Conservation (phyloP, 768 basidiomycete species). For the Hygrophorus russula region DNA sequence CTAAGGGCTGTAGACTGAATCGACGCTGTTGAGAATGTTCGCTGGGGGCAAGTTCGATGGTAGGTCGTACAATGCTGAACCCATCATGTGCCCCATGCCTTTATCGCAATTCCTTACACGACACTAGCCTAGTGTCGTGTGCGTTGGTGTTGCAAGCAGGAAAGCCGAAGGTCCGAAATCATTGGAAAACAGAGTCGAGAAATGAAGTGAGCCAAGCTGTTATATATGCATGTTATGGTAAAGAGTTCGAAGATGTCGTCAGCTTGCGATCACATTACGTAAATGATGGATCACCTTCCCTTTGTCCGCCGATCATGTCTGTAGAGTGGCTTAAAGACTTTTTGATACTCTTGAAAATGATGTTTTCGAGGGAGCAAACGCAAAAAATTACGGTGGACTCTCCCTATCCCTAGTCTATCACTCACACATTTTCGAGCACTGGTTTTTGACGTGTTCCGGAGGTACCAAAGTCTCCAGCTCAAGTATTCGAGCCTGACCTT, state of each 20-base stretch:
- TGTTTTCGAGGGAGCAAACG: constrained; percentile 6
- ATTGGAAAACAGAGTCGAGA: constrained; percentile 61
- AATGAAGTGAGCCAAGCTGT: constrained; percentile 38
- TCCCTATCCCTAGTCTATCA: constrained; percentile 87
- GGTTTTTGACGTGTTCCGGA: constrained; percentile 82
- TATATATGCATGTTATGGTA: not conserved
- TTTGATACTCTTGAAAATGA: constrained; percentile 58
- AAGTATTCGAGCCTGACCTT: constrained; percentile 89
- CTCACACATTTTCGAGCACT: constrained; percentile 84
- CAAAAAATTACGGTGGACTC: constrained; percentile 37
- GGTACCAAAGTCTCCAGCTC: constrained; percentile 87
- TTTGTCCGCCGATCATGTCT: constrained; percentile 65
- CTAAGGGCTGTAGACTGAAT: constrained; percentile 4
- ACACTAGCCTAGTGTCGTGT: constrained; percentile 50
- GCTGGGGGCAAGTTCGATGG: constrained; percentile 77
- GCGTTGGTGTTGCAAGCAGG: constrained; percentile 55
- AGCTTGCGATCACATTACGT: constrained; percentile 22
- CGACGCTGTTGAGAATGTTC: constrained; percentile 56
- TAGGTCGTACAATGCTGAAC: constrained; percentile 61
- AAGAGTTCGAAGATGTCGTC: constrained; percentile 9
- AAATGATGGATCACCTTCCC: constrained; percentile 28
- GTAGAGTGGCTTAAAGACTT: constrained; percentile 74
- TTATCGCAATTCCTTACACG: constrained; percentile 77
- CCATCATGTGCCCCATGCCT: constrained; percentile 44
- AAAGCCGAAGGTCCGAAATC: constrained; percentile 75